Percentiles rank a stretch among this genome's conserved stretches.
Conservation (phyloP, 225 moss, liverwort and hornwort genomes). For the Anthoceros angustus region DNA sequence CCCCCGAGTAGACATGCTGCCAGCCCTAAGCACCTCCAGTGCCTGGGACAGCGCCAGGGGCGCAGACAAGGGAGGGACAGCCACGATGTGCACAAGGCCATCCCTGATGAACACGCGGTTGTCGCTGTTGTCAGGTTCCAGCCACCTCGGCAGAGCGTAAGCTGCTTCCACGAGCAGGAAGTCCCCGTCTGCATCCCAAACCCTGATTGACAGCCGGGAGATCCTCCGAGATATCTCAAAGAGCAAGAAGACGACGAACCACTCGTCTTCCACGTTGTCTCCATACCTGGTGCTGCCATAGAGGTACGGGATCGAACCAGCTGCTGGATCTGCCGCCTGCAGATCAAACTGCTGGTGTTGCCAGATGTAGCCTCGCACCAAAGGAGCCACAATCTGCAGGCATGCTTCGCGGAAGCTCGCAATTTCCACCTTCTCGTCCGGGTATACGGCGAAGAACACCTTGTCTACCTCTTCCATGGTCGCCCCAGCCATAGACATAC, state of each 20-base stretch:
- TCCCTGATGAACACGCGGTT: conserved; percentile 57
- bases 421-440: neutral
- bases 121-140: conserved; percentile 64
- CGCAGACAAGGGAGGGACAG: conserved; percentile 6
- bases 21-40: conserved; percentile 22
- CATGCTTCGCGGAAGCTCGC: conserved; percentile 7
- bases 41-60: conserved; percentile 14
- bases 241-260: conserved; percentile 60
- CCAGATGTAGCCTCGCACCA: conserved; percentile 60
- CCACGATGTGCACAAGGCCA: conserved; percentile 46
- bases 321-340: conserved; percentile 18
- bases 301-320: conserved; percentile 32
- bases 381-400: conserved; percentile 22
- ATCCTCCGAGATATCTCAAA: conserved; percentile 30
- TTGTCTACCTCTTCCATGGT: neutral
- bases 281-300: conserved; percentile 51
- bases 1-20: conserved; percentile 18
- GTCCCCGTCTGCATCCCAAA: conserved; percentile 76
- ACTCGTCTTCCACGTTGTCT: conserved; percentile 89
- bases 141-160: conserved; percentile 62
- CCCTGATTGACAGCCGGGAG: conserved; percentile 33
- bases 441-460: neutral
- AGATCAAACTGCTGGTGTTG: conserved; percentile 72
- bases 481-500: too few relatives aligned
- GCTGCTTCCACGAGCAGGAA: conserved; percentile 82